These are phyloP conservation scores for Naematelia aurantialba DNA, from an alignment of 768 basidiomycete genomes.

Conservation along the genomic window DNA sequence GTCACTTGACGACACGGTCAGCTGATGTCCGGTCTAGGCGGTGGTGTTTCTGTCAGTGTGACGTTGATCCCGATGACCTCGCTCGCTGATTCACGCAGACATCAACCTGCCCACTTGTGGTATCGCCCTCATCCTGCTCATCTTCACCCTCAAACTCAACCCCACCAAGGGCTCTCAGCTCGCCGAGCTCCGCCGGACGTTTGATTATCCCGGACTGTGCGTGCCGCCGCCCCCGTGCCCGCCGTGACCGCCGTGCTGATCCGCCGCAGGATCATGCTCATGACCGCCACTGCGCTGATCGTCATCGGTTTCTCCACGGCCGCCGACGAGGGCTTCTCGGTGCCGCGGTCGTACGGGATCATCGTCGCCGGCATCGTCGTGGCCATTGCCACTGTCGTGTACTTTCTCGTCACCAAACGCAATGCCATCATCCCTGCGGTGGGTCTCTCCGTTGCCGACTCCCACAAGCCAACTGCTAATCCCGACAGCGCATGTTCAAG, in stretches of 20 bases:
- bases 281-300: conserved; percentile 44
- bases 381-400: conserved; percentile 9
- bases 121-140: conserved; percentile 44
- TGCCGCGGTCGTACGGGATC: conserved; percentile 44
- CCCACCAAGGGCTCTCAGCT: conserved; percentile 25
- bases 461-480: too few species aligned
- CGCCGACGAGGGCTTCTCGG: conserved; percentile 45
- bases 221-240: conserved; percentile 7
- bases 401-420: conserved; percentile 49
- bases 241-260: not conserved
- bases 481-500: conserved; percentile 44
- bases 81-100: conserved; percentile 15
- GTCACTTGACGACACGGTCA: not conserved
- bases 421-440: conserved; percentile 50
- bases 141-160: conserved; percentile 51
- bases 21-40: conserved; percentile 15
- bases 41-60: conserved; percentile 42
- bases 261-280: conserved; percentile 35
- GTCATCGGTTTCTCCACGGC: conserved; percentile 50
- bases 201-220: conserved; percentile 52
- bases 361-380: conserved; percentile 41
- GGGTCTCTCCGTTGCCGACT: not conserved
- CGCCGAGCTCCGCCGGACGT: conserved; percentile 38
- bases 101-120: conserved; percentile 50
- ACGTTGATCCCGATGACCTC: not conserved